Evolutionary conservation across 371 early-diverging fungal species (phyloP), one percentile per base, ranked within the genome.

Genomic region (Mucor sp.): DNA sequence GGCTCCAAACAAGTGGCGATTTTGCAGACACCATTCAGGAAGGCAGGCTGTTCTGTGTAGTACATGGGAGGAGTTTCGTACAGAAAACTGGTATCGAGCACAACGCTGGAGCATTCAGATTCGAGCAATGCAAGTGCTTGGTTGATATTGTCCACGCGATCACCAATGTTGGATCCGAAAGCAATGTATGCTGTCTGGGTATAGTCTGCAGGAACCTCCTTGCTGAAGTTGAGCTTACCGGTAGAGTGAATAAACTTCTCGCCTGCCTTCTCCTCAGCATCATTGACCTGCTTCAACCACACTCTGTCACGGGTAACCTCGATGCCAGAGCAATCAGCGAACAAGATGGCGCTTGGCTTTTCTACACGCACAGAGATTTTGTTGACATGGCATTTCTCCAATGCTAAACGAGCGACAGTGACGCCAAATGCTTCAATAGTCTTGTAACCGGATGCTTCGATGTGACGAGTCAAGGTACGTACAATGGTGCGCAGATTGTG

Each of bases 1-100:
- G 99, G 98, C 23, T 80, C 79, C 30, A 98, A 83, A 37, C 81
- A 76, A 2, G 98, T 98, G 28, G 77, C 78, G 71, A 95, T 90
- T 77, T 95, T 94, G 76, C 90, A 91, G 0, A 88, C 95, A 4
- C 87, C 94, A 65, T 99, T 99, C 59, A 99, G 72, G 74, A 98
- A 99, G 21, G 82, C 71, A 7, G 96, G 94, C 74, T 99, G 99
- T 48, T 98, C 97, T 7, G 85, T 81, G 33, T 92, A 88, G 78
- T 99, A 98, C 98, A 97, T 98, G 35, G 99, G 96, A 12, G 91
- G 83, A 0, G 98, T 96, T 74, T 98, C 96, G 77, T 99, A 99
- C 66, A 99, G 74, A 78, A 94, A 98, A 44, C 97, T 97, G 12
- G 98, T 97, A 69, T 97, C 95, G n/a, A 92, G 70, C 4, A 99